Evolutionary conservation across 2,329 filamentous ascomycete species (phyloP), one percentile per base, ranked within the genome.

Genomic region (Aspergillus japonicus): DNA sequence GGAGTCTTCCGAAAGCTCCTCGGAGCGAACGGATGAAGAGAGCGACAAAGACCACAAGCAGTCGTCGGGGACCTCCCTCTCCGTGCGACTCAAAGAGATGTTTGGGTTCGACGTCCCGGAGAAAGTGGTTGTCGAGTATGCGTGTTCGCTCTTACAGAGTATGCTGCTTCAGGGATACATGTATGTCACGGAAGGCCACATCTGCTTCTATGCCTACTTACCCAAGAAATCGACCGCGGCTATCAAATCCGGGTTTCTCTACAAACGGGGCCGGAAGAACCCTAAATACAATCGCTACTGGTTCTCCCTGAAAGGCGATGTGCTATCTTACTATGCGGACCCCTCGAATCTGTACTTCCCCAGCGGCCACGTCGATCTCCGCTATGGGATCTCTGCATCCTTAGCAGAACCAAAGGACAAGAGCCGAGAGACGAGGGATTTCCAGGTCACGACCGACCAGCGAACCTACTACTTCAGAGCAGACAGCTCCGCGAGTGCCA

Each of bases 121-220:
- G 73, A 89, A 92, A 62, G 91, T 98, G 23, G 87, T 96, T 62
- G 87, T 74, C 86, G 94, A 98, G 79, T 97, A 96, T 73, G 90
- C 92, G 8, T 98, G 94, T 77, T 97, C 92, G 88, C 80, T 98
- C 44, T 79, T 98, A 35, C 92, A 97, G 73, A 96, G 90, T 71
- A 92, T 96, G 49, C 81, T 98, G 31, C 83, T 98, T 8, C 92
- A 97, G 72, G 95, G 95, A 5, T 97, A 95, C 73, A 89, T 99
- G 84, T 98, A 98, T 77, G 91, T 99, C 70, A 98, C 95, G 0
- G 83, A 89, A 62, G 90, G 89, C 68, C 95, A 99, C 73, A 90
- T 98, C 62, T 97, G 93, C 77, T 99, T 98, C 75, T 98, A 97
- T 73, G 92, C 95, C 44, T 97, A 97, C 73, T 83, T 98, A n/a